Percentiles rank a stretch among this genome's conserved stretches.
These are phyloP conservation scores for Simplicillium aogashimaense DNA, from an alignment of 2,329 filamentous ascomycete genomes.

Conservation along the genomic window DNA sequence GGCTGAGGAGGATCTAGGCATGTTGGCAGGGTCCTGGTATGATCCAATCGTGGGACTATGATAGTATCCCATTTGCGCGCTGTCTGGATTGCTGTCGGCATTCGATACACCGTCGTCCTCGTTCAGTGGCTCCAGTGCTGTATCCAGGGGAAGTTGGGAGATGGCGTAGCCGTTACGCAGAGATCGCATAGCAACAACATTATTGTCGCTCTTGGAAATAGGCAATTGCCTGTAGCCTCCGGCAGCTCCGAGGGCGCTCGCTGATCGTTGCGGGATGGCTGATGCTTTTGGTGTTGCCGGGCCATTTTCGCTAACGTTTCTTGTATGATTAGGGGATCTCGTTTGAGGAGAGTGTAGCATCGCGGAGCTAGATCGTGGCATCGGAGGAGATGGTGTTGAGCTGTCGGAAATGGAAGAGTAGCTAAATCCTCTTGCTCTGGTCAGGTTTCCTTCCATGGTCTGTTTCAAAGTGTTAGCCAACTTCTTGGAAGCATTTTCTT, in stretches of 20 bases:
- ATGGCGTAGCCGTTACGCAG: constrained; percentile 21
- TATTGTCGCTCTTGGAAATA: constrained; percentile 32
- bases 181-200: constrained; percentile 19
- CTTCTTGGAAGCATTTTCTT: neutral
- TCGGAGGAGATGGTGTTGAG: constrained; percentile 43
- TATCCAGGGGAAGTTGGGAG: constrained; percentile 29
- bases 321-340: constrained; percentile 12
- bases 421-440: constrained; percentile 61
- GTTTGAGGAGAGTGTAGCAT: constrained; percentile 11
- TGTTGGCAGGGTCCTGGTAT: constrained; percentile 28
- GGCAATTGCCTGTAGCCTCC: constrained; percentile 45
- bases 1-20: constrained; percentile 61
- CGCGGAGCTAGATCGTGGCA: constrained; percentile 19
- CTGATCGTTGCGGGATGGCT: constrained; percentile 42
- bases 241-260: constrained; percentile 52
- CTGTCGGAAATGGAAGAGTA: constrained; percentile 30
- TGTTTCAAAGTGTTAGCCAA: constrained; percentile 23
- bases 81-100: constrained; percentile 18
- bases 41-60: constrained; percentile 35
- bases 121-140: constrained; percentile 38
- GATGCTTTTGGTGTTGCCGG: constrained; percentile 10
- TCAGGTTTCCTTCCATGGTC: constrained; percentile 91
- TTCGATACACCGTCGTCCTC: constrained; percentile 36
- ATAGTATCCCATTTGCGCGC: constrained; percentile 23
- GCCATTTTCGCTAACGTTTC: constrained; percentile 22